Base-by-base conservation (phyloP, 306 rosid genomes). In the Cotoneaster glaucophyllus region DNA sequence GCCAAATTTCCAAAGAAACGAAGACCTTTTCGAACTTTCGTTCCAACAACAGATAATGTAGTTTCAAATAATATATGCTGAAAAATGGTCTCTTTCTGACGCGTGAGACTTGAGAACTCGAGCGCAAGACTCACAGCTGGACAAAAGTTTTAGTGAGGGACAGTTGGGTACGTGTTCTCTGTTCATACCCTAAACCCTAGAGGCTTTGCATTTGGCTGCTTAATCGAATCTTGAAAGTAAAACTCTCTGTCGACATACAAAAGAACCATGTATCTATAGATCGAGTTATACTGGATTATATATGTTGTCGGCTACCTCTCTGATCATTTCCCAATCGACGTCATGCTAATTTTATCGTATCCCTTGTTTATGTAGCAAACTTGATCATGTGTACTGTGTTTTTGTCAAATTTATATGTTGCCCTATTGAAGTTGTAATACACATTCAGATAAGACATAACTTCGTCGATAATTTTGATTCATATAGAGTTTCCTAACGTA, bases 11-110 rank as follows among this genome's bases (percentile, higher is more conserved):
- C 75, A 78, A 82, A 79, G 32, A 29, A 78, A 74, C 75, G 41
- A 86, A 81, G 80, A 84, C 87, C 81, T 74, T 58, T 53, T 70
- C 81, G 69, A 83, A 84, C 83, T 70, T 82, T 77, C 78, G 34
- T 70, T 29, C 77, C 75, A 77, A 76, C 48, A 72, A 56, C 61
- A 32, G 41, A 64, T n/a, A 21, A n/a, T 50, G 19, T 18, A 17
- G 54, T 50, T 6, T 18, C 3, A 4, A 69, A 4, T 32, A 39
- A 65, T 67, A 52, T 71, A 26, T 12, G 50, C 3, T 1, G 31
- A 52, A 11, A 58, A 71, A 74, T 69, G 26, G 43, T 80, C 70
- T 14, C 41, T 32, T 34, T 62, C 28, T 15, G 88, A 82, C 91
- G 87, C 90, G 96, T 74, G 70, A 59, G 48, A 41, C 48, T 31